Evolutionary conservation across 768 basidiomycete genomes (phyloP).

Genomic region (Russula earlei): DNA sequence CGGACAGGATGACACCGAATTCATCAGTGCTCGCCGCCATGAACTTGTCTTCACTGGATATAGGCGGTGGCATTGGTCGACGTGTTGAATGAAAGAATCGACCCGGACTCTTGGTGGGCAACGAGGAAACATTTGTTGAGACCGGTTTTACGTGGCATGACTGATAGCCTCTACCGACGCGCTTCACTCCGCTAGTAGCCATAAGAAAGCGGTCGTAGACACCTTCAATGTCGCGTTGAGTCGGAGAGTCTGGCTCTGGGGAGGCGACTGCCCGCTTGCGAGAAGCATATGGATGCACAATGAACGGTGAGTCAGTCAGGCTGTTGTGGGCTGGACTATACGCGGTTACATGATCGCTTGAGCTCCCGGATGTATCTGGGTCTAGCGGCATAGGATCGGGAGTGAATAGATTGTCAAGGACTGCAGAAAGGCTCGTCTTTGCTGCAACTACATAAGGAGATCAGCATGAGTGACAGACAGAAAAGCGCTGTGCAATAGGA

Average conservation of each 20-base stretch:
- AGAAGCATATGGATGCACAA: conserved; percentile 57
- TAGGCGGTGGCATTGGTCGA: conserved; percentile 58
- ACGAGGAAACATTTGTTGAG: conserved; percentile 15
- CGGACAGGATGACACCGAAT: conserved; percentile 39
- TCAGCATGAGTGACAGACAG: not conserved
- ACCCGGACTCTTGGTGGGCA: conserved; percentile 22
- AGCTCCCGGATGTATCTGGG: conserved; percentile 32
- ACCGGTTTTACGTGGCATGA: conserved; percentile 48
- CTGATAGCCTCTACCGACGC: conserved; percentile 73
- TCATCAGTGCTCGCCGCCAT: conserved; percentile 50
- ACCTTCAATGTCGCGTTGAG: conserved; percentile 53
- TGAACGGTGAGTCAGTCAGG: conserved; percentile 49
- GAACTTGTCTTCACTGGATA: conserved; percentile 44
- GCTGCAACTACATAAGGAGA: conserved; percentile 15
- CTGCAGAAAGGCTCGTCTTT: conserved; percentile 19
- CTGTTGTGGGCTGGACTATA: conserved; percentile 35
- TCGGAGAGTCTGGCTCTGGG: conserved; percentile 41
- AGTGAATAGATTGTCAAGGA: conserved; percentile 60
- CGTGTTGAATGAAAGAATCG: conserved; percentile 39
- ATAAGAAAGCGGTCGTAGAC: conserved; percentile 79
- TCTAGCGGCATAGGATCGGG: conserved; percentile 36
- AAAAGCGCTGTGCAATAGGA: not conserved
- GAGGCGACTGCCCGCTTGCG: conserved; percentile 32
- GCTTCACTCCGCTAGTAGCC: conserved; percentile 73
- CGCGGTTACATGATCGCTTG: conserved; percentile 7